Evolutionary conservation across 2,329 filamentous ascomycete genomes (phyloP), one percentile per base, ranked within the genome.

Genomic region (Metarhizium sp.): DNA sequence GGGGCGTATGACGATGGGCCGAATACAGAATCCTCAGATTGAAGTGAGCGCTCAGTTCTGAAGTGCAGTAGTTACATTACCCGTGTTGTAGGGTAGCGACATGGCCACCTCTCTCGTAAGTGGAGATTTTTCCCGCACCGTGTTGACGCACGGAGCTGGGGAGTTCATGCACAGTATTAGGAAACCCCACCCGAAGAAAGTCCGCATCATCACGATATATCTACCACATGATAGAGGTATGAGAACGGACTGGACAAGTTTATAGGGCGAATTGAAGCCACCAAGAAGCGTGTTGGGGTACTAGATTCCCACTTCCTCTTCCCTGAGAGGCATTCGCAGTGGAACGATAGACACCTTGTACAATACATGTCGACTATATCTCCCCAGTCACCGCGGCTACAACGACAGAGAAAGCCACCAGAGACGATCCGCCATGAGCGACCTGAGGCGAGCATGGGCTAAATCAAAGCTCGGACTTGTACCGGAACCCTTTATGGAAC

Each of bases 391-490:
- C 6, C 18, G 45, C 20, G 25, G 20, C 6, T 30, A 10, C 25
- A 16, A 48, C 11, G 14, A 48, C 45, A 6, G 18, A 8, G 16
- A 30, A 16, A 14, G 20, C 25, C 45, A 14, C 45, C n/a, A 48
- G 13, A 16, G 45, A 48, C 45, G 14, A 29, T 10, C 55, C 65
- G 71, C 52, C 59, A 95, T 95, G 90, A 92, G 88, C 68, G 85
- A 91, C 64, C 79, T 92, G 57, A 88, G 91, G 69, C 86, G 85
- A 69, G 79, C 85, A 57, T 92, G 90, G 75, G 86, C 86, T 59
- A 90, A 88, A 73, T 78, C 86, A 55, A 90, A 89, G 72, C 77
- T 92, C 59, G 78, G 78, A 56, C 72, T 85, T 66, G 71, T 78
- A 20, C 67, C 74, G 50, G 75, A 77, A 56, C 66, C 69, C 20